Conservation (phyloP, 768 basidiomycete genomes). For the Candolleomyces eurysporus region DNA sequence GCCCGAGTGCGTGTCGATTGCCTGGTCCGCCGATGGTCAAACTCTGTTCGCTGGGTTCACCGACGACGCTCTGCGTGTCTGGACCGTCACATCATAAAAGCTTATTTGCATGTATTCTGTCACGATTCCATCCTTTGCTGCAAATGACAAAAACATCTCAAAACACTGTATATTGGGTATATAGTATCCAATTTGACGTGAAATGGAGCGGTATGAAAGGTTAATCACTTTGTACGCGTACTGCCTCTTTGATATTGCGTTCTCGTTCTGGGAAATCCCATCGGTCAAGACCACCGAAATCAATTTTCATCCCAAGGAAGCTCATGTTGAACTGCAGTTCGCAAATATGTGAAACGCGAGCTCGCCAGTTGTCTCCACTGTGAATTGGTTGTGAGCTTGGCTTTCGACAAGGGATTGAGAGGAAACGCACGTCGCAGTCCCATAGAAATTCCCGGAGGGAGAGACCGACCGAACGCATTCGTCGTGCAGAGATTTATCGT, state of each 20-base stretch:
- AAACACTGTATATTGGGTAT: conserved; percentile 16
- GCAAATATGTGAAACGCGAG: conserved; percentile 62
- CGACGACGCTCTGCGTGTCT: conserved; percentile 90
- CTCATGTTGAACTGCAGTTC: conserved; percentile 72
- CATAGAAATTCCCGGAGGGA: conserved; percentile 61
- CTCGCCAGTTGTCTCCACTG: conserved; percentile 84
- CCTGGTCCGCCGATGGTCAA: conserved; percentile 98
- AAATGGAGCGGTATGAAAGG: not conserved
- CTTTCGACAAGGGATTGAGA: not conserved
- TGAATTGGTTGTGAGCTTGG: not conserved
- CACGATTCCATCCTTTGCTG: conserved; percentile 17
- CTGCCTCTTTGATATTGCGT: conserved; percentile 63
- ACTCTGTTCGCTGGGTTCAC: conserved; percentile 97
- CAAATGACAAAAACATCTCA: conserved; percentile 34
- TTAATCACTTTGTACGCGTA: conserved; percentile 9
- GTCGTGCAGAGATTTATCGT: conserved; percentile 61
- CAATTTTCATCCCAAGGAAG: conserved; percentile 59
- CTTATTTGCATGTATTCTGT: conserved; percentile 13
- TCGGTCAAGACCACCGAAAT: conserved; percentile 74
- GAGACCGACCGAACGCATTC: conserved; percentile 67
- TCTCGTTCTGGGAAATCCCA: conserved; percentile 66
- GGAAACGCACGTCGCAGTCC: conserved; percentile 69
- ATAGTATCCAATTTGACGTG: too few relatives aligned
- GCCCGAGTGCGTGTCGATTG: conserved; percentile 93
- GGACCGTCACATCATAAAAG: conserved; percentile 73